A percentile compares a stretch with the other conserved stretches of the same genome.
Evolutionary conservation across 208 protist species (phyloP).

Genomic region (Trichomonas tenax): DNA sequence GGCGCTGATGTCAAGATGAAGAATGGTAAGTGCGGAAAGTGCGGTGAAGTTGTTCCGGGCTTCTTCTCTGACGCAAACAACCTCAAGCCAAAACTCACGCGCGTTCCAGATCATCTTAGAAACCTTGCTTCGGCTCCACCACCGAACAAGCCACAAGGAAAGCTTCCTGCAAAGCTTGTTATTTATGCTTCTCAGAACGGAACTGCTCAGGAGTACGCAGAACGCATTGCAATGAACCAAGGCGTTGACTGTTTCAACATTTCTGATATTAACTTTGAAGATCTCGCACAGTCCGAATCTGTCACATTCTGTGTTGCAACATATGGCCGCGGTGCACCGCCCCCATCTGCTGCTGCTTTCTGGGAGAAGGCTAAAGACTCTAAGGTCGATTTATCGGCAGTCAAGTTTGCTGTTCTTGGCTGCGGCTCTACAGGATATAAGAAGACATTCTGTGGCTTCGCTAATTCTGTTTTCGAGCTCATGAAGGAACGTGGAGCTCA

Average conservation of each 20-base stretch:
- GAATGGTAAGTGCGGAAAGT: background rate
- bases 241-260: background rate
- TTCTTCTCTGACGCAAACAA: background rate
- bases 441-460: background rate
- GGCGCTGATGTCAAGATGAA: background rate
- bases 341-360: background rate
- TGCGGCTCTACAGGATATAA: background rate
- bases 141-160: background rate
- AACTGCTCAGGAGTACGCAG: background rate
- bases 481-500: background rate
- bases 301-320: background rate
- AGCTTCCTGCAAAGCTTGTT: background rate
- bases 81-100: background rate
- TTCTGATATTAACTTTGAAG: background rate
- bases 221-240: background rate
- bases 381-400: background rate
- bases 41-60: background rate
- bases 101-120: background rate
- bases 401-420: background rate
- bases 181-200: background rate
- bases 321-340: background rate
- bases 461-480: background rate
- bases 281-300: background rate
- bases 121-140: background rate
- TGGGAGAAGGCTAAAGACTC: background rate